Percentiles rank a stretch among this genome's conserved stretches.
Evolutionary conservation across 2,329 filamentous ascomycete genomes (phyloP).

Genomic region (Nigrospora sphaerica): DNA sequence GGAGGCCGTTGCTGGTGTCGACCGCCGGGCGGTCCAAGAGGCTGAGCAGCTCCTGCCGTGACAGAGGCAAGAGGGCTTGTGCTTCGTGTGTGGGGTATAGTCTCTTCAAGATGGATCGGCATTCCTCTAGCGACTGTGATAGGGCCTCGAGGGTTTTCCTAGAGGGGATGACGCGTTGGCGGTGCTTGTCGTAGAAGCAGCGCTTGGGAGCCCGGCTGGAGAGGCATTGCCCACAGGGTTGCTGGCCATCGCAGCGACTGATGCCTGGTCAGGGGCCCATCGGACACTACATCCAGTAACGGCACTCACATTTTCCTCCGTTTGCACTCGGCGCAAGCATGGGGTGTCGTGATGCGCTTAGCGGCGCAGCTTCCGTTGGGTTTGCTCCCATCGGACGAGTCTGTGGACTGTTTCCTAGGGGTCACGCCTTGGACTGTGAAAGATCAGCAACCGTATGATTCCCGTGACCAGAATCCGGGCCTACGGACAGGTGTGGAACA

Average conservation of each 20-base stretch:
- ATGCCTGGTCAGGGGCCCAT: conserved; percentile 15
- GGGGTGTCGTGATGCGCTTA: conserved; percentile 26
- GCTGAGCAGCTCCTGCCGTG: conserved; percentile 52
- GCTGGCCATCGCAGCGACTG: conserved; percentile 68
- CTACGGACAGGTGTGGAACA: conserved; percentile 40
- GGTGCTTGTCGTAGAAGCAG: conserved; percentile 76
- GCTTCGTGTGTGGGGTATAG: conserved; percentile 53
- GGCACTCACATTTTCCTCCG: conserved; percentile 62
- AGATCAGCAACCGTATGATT: neutral
- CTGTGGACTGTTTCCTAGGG: conserved; percentile 38
- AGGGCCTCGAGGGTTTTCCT: conserved; percentile 62
- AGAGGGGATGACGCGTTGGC: conserved; percentile 69
- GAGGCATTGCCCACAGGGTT: conserved; percentile 75
- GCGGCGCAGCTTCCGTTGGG: conserved; percentile 19
- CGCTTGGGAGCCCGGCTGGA: conserved; percentile 74
- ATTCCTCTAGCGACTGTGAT: conserved; percentile 60
- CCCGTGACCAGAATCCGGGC: neutral
- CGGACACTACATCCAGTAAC: too few relatives aligned
- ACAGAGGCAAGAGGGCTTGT: conserved; percentile 44
- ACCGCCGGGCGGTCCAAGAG: conserved; percentile 42
- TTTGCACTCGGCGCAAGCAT: conserved; percentile 50
- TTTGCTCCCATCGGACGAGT: conserved; percentile 27
- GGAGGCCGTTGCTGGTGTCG: conserved; percentile 35
- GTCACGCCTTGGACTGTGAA: conserved; percentile 40
- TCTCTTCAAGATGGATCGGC: conserved; percentile 52